phyloP scores from a whole-genome alignment of 192 early-diverging fungal species.

The Irineochytrium annulatum region DNA sequence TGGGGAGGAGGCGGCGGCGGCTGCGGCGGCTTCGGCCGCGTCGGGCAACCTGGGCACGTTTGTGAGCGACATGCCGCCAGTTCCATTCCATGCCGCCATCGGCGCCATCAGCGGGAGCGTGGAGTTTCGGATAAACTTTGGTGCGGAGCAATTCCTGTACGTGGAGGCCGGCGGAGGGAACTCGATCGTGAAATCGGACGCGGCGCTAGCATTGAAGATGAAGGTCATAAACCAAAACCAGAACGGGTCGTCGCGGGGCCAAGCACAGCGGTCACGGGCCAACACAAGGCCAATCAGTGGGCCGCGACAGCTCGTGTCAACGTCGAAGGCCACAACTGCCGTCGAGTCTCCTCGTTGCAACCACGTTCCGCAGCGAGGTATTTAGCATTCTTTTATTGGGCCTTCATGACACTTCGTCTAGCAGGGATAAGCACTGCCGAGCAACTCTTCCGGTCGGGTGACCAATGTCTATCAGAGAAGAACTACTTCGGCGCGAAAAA shows the following conservation, averaged over 20 bases:
- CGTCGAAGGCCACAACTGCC: too few species aligned
- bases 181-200: not conserved
- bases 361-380: too few species aligned
- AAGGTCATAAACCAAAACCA: not conserved
- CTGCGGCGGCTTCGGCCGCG: not conserved
- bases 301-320: too few species aligned
- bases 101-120: not conserved
- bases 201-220: not conserved
- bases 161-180: not conserved
- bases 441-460: too few species aligned
- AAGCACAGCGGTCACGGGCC: not conserved
- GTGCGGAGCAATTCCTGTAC: not conserved
- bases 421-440: too few species aligned
- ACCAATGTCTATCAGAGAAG: too few species aligned
- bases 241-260: not conserved
- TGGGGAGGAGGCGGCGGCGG: not conserved
- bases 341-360: too few species aligned
- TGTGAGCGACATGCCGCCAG: not conserved
- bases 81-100: not conserved
- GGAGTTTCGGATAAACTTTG: not conserved
- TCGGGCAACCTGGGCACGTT: too few species aligned
- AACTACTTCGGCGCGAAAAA: too few species aligned
- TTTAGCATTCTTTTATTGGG: too few species aligned
- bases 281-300: not conserved
- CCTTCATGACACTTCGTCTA: too few species aligned